Evolutionary conservation across 2,329 filamentous ascomycete species (phyloP).

Genomic region (Neonectria neomacrospora): DNA sequence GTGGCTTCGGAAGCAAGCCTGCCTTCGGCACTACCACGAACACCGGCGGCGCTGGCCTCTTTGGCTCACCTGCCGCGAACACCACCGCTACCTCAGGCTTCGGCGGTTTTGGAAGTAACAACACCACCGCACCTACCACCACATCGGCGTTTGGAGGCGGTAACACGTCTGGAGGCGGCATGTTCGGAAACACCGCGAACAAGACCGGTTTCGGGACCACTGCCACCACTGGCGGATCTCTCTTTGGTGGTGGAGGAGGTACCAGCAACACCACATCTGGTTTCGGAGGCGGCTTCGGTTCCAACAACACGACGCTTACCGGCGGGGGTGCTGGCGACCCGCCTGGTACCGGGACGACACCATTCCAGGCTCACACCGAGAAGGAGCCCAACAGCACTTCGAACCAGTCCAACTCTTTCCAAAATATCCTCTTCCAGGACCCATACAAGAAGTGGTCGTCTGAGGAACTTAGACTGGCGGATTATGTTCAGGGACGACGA

Average conservation of each 20-base stretch:
- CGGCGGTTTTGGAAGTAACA: slow-evolving; percentile 55
- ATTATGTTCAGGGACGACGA: slow-evolving; percentile 88
- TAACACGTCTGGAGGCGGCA: slow-evolving; percentile 53
- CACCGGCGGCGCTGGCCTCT: slow-evolving; percentile 55
- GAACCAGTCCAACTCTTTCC: slow-evolving; percentile 71
- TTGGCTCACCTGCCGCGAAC: slow-evolving; percentile 55
- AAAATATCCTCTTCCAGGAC: slow-evolving; percentile 82
- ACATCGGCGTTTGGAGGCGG: slow-evolving; percentile 55
- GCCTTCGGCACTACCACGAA: slow-evolving; percentile 62
- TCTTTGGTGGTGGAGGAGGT: slow-evolving; percentile 55
- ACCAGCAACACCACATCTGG: slow-evolving; percentile 46
- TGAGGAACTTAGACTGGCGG: slow-evolving; percentile 83
- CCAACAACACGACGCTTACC: slow-evolving; percentile 62
- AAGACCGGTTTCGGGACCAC: slow-evolving; percentile 64
- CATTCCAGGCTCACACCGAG: slow-evolving; percentile 76
- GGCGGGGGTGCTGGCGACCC: slow-evolving; percentile 63
- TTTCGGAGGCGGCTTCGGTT: slow-evolving; percentile 56
- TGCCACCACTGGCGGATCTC: slow-evolving; percentile 53
- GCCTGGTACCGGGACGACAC: slow-evolving; percentile 75
- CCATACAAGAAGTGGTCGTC: slow-evolving; percentile 90
- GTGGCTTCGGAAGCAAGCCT: slow-evolving; percentile 59
- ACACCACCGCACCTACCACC: slow-evolving; percentile 49
- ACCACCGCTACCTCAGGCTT: slow-evolving; percentile 53
- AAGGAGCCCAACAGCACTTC: slow-evolving; percentile 72
- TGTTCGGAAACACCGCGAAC: slow-evolving; percentile 62